Conservation (phyloP, 495 filamentous ascomycete genomes). For the Darksidea phi region DNA sequence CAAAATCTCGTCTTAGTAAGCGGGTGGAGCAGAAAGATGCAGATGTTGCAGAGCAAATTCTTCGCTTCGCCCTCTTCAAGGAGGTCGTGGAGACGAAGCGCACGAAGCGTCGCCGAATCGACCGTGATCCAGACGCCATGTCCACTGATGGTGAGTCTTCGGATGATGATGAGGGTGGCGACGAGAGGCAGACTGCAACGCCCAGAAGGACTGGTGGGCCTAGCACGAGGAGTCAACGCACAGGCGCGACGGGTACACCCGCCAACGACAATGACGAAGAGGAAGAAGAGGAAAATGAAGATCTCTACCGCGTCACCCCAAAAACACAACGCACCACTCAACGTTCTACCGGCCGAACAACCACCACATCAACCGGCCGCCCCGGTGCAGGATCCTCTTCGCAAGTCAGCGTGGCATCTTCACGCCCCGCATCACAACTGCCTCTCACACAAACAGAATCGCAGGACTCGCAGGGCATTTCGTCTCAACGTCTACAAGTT, state of each 20-base stretch:
- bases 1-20: constrained; percentile 86
- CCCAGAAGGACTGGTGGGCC: constrained; percentile 46
- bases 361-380: too few relatives aligned
- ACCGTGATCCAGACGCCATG: constrained; percentile 42
- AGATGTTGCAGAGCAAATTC: constrained; percentile 79
- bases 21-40: constrained; percentile 93
- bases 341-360: constrained; percentile 37
- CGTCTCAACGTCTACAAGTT: constrained; percentile 60
- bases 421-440: constrained; percentile 65
- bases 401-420: constrained; percentile 66
- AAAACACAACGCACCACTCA: constrained; percentile 48
- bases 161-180: constrained; percentile 49
- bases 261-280: constrained; percentile 47
- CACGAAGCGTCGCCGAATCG: constrained; percentile 63
- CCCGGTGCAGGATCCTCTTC: constrained; percentile 56
- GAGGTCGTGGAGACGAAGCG: constrained; percentile 89
- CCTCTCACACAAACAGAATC: constrained; percentile 55
- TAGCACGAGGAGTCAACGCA: constrained; percentile 49
- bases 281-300: constrained; percentile 56
- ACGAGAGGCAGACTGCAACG: constrained; percentile 46
- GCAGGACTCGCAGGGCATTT: constrained; percentile 52
- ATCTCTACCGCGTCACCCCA: constrained; percentile 59
- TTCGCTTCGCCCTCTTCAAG: constrained; percentile 97
- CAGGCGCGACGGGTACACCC: constrained; percentile 10
- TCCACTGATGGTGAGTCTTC: constrained; percentile 42